Evolutionary conservation across 1,284 basidiomycete genomes (phyloP), one percentile per base, ranked within the genome.

Genomic region (Amylostereum areolatum): DNA sequence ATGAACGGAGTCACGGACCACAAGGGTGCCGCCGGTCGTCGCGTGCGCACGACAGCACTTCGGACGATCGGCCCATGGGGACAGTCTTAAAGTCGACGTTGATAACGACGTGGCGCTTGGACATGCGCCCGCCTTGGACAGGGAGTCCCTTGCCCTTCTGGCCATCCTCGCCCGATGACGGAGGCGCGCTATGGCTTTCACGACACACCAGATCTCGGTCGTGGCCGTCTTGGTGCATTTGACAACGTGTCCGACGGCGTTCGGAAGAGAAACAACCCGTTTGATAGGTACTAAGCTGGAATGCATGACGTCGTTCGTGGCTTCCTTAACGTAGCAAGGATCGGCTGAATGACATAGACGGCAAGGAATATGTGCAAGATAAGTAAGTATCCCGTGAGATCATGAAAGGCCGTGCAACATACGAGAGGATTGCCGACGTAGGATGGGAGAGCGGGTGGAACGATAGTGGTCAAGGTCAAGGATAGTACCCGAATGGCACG

Each of bases 401-500:
- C n/a, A n/a, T 29, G 29, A 25, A n/a, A 24, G 5, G 5, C 6
- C 27, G 24, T 2, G 6, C 29, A 30, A n/a, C 3, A 31, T 4
- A 34, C 4, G n/a, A 48, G 8, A 41, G 51, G 48, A 28, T 30
- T 35, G 32, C 29, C 18, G 2, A 31, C 50, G 43, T 33, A 9
- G 12, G 37, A 28, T 29, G 2, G 31, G 43, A n/a, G 45, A 41
- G 10, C 25, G 33, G 12, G 41, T 75, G 52, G 73, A 77, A 0
- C 68, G 62, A 50, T 68, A 67, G 54, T 77, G 74, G 2, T 68
- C 63, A 4, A 75, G 62, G 52, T 76, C 73, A 3, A 77, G 61
- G 29, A 77, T 50, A 0, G 74, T 73, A 0, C 69, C 74, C 1
- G 73, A 74, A 51, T 75, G 73, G 50, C 73, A 76, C 0, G 73